Evolutionary conservation across 2,329 filamentous ascomycete species (phyloP).

Genomic region (Sarocladium brachiariae): DNA sequence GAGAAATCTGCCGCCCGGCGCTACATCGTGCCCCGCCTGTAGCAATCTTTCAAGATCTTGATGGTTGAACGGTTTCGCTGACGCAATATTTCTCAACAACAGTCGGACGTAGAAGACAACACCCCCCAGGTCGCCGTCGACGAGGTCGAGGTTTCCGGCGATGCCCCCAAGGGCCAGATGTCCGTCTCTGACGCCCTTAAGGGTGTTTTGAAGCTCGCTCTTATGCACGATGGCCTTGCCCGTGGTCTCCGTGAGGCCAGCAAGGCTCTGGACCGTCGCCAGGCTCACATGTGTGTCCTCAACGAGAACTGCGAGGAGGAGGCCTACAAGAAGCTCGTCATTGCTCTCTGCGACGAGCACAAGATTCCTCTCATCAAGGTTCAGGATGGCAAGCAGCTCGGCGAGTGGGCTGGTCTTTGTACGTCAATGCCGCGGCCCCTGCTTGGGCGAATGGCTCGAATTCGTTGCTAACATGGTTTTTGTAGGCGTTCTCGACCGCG

Average conservation of each 20-base stretch:
- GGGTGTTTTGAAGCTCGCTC: slow-evolving; percentile 95
- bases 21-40: background rate
- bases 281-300: slow-evolving; percentile 99
- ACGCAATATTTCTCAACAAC: slow-evolving; percentile 13
- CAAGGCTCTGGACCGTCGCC: slow-evolving; percentile 97
- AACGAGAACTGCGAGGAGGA: slow-evolving; percentile 99
- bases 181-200: slow-evolving; percentile 97
- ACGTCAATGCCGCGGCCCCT: slow-evolving; percentile 40
- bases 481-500: slow-evolving; percentile 91
- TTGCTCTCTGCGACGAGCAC: slow-evolving; percentile 98
- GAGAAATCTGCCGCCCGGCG: background rate
- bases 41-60: background rate
- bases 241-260: slow-evolving; percentile 96
- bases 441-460: background rate
- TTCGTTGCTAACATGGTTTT: slow-evolving; percentile 22
- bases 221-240: slow-evolving; percentile 99
- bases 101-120: slow-evolving; percentile 99
- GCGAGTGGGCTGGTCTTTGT: slow-evolving; percentile 99
- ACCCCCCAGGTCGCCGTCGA: slow-evolving; percentile 73
- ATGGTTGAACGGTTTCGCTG: background rate
- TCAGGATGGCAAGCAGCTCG: slow-evolving; percentile 97
- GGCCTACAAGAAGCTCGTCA: slow-evolving; percentile 99
- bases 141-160: slow-evolving; percentile 94
- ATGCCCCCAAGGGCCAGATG: slow-evolving; percentile 91
- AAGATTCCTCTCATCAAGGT: slow-evolving; percentile 99